phyloP scores from a whole-genome alignment of 139 green algal species.

The Tetratostichococcus sp. region DNA sequence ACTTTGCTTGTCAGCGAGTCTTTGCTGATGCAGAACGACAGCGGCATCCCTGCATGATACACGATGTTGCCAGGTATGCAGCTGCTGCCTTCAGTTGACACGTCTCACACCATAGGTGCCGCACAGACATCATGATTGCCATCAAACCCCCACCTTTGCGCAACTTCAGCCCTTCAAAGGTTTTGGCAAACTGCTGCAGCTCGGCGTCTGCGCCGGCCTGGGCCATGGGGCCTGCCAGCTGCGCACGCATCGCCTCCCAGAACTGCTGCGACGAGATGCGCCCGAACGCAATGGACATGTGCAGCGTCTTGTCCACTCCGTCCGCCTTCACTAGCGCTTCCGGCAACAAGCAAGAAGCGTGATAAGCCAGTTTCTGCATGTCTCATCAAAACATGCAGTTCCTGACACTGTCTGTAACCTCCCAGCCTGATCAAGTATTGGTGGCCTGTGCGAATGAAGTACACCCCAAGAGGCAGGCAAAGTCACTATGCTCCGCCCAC shows the following conservation, averaged over 20 bases:
- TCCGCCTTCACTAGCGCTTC: conserved; percentile 35
- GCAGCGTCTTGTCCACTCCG: conserved; percentile 52
- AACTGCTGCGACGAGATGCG: conserved; percentile 50
- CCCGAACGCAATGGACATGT: conserved; percentile 61
- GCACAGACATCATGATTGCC: too few species aligned
- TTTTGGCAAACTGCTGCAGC: conserved; percentile 42
- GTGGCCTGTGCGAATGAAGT: too few species aligned
- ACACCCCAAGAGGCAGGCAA: not conserved
- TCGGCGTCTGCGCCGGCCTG: conserved; percentile 23
- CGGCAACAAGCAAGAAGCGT: too few species aligned
- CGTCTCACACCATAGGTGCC: too few species aligned
- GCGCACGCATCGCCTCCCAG: conserved; percentile 39
- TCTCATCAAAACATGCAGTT: too few species aligned
- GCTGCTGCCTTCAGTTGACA: too few species aligned
- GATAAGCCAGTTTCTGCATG: too few species aligned
- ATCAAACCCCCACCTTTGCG: conserved; percentile 43
- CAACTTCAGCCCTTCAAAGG: conserved; percentile 55
- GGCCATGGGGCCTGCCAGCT: conserved; percentile 10
- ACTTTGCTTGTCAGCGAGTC: conserved; percentile 39
- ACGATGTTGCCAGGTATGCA: not conserved
- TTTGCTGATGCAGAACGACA: conserved; percentile 44
- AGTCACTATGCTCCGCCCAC: not conserved
- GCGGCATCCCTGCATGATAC: conserved; percentile 16
- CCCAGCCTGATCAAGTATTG: too few species aligned
- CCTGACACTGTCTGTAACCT: not conserved